A percentile compares a stretch with the other conserved stretches of the same genome.
Conservation (phyloP, 257 asterid genomes). For the Voacanga thouarsii region DNA sequence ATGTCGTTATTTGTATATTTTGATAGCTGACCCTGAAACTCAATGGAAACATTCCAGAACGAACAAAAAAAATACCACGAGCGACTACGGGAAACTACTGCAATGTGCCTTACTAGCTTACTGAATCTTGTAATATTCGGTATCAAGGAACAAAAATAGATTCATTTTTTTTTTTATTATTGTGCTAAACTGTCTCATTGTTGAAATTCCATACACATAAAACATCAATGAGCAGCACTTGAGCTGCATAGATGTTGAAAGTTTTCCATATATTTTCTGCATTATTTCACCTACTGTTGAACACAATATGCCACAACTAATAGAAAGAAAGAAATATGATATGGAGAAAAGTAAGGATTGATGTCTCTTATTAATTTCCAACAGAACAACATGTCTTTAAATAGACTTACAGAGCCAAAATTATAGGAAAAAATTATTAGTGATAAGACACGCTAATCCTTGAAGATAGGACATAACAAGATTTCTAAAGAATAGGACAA, state of each 20-base stretch:
- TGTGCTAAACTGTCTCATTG: background rate
- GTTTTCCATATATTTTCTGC: background rate
- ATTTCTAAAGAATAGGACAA: too few species aligned
- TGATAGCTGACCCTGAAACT: background rate
- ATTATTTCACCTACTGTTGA: background rate
- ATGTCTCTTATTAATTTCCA: too few species aligned
- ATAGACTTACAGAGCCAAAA: too few species aligned
- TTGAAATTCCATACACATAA: background rate
- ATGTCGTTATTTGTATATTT: background rate
- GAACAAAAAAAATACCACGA: background rate
- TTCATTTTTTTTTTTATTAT: background rate
- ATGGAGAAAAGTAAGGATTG: too few species aligned
- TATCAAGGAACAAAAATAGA: background rate
- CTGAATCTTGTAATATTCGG: constrained; percentile 1
- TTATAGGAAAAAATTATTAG: too few species aligned
- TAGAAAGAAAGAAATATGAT: too few species aligned
- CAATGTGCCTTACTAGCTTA: background rate
- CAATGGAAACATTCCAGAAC: background rate
- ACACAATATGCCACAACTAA: too few species aligned
- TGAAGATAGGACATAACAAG: too few species aligned
- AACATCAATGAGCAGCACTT: background rate
- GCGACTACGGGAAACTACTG: too few species aligned
- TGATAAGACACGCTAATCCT: too few species aligned
- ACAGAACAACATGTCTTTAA: too few species aligned
- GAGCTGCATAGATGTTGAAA: background rate